A percentile compares a stretch with the other conserved stretches of the same genome.
Evolutionary conservation across 2,329 filamentous ascomycete species (phyloP).

Genomic region (Cordyceps farinosa): DNA sequence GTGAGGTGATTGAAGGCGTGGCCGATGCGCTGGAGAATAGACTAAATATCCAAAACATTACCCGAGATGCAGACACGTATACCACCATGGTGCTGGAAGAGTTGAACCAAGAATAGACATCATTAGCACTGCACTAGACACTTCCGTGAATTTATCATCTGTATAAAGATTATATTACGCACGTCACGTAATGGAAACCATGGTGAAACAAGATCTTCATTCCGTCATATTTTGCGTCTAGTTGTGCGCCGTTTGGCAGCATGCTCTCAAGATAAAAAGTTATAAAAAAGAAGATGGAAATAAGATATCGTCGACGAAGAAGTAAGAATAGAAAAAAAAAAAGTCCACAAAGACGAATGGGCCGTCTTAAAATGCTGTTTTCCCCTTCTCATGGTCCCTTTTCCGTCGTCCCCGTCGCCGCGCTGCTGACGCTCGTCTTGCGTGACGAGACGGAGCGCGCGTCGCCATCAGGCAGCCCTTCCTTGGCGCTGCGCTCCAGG

Average conservation of each 20-base stretch:
- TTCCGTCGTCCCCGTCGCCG: slow-evolving; percentile 36
- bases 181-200: background rate
- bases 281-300: slow-evolving; percentile 5
- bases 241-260: background rate
- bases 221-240: slow-evolving; percentile 16
- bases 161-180: background rate
- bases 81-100: slow-evolving; percentile 35
- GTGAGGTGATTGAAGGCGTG: slow-evolving; percentile 68
- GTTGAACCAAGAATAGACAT: background rate
- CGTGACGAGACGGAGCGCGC: slow-evolving; percentile 39
- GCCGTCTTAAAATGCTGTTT: background rate
- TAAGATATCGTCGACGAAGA: background rate
- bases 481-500: slow-evolving; percentile 68
- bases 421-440: slow-evolving; percentile 52
- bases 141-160: background rate
- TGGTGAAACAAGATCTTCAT: slow-evolving; percentile 4
- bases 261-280: slow-evolving; percentile 6
- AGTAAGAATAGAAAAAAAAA: background rate
- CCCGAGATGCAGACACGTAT: slow-evolving; percentile 62
- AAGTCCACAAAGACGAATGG: background rate
- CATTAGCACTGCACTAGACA: slow-evolving; percentile 1
- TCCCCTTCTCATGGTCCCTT: slow-evolving; percentile 26
- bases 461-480: slow-evolving; percentile 32
- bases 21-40: slow-evolving; percentile 62
- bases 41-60: slow-evolving; percentile 59